A percentile compares a stretch with the other conserved stretches of the same genome.
Conservation (phyloP, 2,329 filamentous ascomycete species). For the Neonectria magnoliae region DNA sequence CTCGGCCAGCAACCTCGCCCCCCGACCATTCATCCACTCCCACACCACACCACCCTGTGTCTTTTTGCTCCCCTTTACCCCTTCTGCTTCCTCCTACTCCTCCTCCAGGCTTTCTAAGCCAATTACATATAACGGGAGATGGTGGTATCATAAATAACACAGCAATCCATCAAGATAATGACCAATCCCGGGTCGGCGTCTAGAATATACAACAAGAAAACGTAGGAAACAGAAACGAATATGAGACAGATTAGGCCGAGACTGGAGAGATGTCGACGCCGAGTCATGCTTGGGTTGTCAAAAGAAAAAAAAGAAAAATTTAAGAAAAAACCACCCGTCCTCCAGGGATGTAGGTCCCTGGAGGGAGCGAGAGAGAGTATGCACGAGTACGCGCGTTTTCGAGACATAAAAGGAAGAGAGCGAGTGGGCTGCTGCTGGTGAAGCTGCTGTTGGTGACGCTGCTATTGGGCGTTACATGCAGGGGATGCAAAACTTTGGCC, state of each 20-base stretch:
- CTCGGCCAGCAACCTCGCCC: constrained; percentile 33
- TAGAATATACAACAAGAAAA: constrained; percentile 48
- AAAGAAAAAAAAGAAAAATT: constrained; percentile 33
- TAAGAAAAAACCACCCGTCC: constrained; percentile 3
- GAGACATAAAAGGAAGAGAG: constrained; percentile 16
- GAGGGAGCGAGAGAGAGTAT: constrained; percentile 24
- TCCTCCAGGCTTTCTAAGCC: constrained; percentile 33
- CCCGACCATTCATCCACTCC: constrained; percentile 20
- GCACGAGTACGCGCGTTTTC: neutral
- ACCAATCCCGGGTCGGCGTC: constrained; percentile 46
- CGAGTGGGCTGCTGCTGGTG: constrained; percentile 25
- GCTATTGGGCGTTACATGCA: constrained; percentile 13
- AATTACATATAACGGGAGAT: constrained; percentile 48
- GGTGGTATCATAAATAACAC: constrained; percentile 45
- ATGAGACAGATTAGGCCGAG: constrained; percentile 48
- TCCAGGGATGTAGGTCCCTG: neutral
- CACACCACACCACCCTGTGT: constrained; percentile 26
- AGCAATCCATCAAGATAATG: constrained; percentile 37
- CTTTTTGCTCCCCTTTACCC: constrained; percentile 21
- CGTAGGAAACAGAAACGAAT: constrained; percentile 38
- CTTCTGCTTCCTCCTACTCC: constrained; percentile 19
- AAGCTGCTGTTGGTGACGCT: constrained; percentile 9
- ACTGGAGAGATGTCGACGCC: constrained; percentile 42
- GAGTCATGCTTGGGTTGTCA: constrained; percentile 40
- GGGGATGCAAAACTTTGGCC: constrained; percentile 6